A percentile compares a stretch with the other conserved stretches of the same genome.
Evolutionary conservation across 2,329 filamentous ascomycete genomes (phyloP).

Genomic region (Colletotrichum eremochloae): DNA sequence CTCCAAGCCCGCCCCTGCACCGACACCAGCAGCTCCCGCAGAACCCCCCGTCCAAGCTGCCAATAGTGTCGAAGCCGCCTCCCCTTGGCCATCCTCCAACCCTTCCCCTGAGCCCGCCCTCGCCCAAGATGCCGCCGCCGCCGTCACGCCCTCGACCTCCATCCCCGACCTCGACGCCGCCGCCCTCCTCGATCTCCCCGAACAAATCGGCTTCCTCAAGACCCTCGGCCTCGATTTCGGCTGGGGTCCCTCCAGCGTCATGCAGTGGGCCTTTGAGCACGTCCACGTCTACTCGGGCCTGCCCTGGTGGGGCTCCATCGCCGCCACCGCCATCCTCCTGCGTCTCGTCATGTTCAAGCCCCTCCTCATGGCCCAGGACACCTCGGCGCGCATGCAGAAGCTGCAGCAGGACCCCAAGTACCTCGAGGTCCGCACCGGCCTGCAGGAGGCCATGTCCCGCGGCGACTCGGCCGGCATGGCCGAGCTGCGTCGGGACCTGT

Average conservation of each 20-base stretch:
- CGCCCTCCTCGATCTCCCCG: constrained; percentile 72
- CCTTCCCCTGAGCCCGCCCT: constrained; percentile 47
- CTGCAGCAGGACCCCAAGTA: constrained; percentile 69
- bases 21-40: constrained; percentile 39
- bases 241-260: constrained; percentile 79
- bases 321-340: constrained; percentile 73
- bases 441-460: constrained; percentile 65
- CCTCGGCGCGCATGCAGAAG: constrained; percentile 71
- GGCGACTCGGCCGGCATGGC: constrained; percentile 67
- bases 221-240: constrained; percentile 89
- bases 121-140: constrained; percentile 25
- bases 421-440: constrained; percentile 50
- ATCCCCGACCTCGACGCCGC: constrained; percentile 54
- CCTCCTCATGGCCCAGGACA: constrained; percentile 72
- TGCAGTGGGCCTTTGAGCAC: constrained; percentile 85
- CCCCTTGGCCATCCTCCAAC: constrained; percentile 48
- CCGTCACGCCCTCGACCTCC: constrained; percentile 35
- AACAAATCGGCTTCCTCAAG: constrained; percentile 85
- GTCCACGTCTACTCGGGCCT: constrained; percentile 81
- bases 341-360: constrained; percentile 77
- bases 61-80: constrained; percentile 42
- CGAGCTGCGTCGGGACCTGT: constrained; percentile 53
- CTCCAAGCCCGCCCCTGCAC: constrained; percentile 35
- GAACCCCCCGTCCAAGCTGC: constrained; percentile 2
- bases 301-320: constrained; percentile 87